A percentile compares a stretch with the other conserved stretches of the same genome.
phyloP scores from a whole-genome alignment of 2,329 filamentous ascomycete genomes.

The Kalaharituber pfeilii region DNA sequence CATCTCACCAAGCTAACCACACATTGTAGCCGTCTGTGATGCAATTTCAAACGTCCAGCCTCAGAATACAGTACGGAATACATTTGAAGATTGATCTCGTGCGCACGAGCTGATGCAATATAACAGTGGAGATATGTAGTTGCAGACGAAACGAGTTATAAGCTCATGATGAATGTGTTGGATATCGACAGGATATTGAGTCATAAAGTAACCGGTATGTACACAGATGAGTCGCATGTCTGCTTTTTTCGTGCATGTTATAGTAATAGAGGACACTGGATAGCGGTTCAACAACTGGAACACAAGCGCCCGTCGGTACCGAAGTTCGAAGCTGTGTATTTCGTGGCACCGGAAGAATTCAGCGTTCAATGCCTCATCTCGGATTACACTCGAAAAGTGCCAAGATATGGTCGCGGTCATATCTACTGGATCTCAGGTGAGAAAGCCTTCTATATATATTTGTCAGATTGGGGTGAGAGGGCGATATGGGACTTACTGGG shows the following conservation, averaged over 20 bases:
- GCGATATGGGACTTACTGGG: neutral
- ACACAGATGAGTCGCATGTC: constrained; percentile 2
- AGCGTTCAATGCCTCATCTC: constrained; percentile 88
- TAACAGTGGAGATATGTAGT: constrained; percentile 89
- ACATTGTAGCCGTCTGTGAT: constrained; percentile 14
- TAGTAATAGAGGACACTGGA: constrained; percentile 8
- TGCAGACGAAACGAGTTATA: constrained; percentile 65
- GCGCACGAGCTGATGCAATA: constrained; percentile 2
- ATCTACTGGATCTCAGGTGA: constrained; percentile 66
- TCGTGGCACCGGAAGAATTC: constrained; percentile 69
- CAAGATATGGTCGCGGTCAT: constrained; percentile 52
- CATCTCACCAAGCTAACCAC: neutral
- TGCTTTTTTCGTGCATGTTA: constrained; percentile 13
- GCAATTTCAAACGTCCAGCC: constrained; percentile 18
- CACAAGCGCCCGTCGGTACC: constrained; percentile 64
- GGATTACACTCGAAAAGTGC: constrained; percentile 64
- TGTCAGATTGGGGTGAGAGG: neutral
- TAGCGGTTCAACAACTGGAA: constrained; percentile 91
- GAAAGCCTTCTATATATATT: constrained; percentile 15
- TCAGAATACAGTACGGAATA: constrained; percentile 11
- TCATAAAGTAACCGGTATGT: constrained; percentile 81
- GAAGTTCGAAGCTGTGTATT: constrained; percentile 87
- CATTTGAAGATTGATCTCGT: neutral
- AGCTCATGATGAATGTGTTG: constrained; percentile 74
- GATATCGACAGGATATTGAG: constrained; percentile 96